Evolutionary conservation across 1,139 yeast genomes (phyloP).

Genomic region (Kurtzmaniella quercitrusa): DNA sequence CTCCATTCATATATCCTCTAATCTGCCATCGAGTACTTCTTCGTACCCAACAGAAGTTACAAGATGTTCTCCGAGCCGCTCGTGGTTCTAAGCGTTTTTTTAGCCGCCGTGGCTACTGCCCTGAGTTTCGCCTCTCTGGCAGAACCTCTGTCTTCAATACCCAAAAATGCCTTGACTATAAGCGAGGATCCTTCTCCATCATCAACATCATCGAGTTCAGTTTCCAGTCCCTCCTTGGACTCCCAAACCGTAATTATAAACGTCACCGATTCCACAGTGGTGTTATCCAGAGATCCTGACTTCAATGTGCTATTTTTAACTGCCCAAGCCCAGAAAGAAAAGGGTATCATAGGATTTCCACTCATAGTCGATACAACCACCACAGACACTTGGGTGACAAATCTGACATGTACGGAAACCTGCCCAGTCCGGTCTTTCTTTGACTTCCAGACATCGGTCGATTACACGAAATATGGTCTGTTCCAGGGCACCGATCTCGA

Average conservation of each 20-base stretch:
- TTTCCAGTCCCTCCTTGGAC: background rate
- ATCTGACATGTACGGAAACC: conserved; percentile 37
- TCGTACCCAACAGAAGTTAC: background rate
- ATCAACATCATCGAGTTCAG: background rate
- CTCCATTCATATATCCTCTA: conserved; percentile 17
- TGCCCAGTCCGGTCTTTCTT: background rate
- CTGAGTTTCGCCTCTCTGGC: background rate
- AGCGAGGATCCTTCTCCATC: background rate
- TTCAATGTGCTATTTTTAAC: conserved; percentile 15
- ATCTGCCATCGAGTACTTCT: too few species aligned
- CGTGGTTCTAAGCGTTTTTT: background rate
- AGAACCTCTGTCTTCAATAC: background rate
- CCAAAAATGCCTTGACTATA: background rate
- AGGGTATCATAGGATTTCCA: conserved; percentile 24
- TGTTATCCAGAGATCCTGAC: background rate
- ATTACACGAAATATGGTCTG: conserved; percentile 21
- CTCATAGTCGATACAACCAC: conserved; percentile 65
- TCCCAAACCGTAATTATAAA: background rate
- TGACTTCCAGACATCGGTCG: conserved; percentile 10
- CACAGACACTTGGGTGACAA: conserved; percentile 61
- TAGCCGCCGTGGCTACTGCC: background rate
- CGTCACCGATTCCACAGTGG: background rate
- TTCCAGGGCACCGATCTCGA: conserved; percentile 12
- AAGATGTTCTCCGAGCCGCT: background rate
- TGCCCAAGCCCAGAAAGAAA: conserved; percentile 13